These are phyloP conservation scores for Phylloboletellus chloephorus DNA, from an alignment of 1,284 basidiomycete species.

Conservation along the genomic window DNA sequence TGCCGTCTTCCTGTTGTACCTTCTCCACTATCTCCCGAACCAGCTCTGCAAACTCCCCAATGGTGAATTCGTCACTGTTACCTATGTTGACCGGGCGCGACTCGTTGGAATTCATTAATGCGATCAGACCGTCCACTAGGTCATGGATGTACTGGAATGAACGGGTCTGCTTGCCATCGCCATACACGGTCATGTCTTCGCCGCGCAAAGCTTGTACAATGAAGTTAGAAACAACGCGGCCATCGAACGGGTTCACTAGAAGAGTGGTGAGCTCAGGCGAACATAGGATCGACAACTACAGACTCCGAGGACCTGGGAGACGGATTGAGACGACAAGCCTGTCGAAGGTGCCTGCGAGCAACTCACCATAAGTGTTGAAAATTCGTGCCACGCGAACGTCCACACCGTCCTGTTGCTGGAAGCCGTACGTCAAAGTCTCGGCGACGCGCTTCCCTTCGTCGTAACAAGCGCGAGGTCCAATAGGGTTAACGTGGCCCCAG, in stretches of 20 bases:
- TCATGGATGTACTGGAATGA: slow-evolving; percentile 95
- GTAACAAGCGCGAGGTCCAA: slow-evolving; percentile 95
- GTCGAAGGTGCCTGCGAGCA: not conserved
- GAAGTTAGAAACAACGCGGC: slow-evolving; percentile 97
- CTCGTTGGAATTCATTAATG: slow-evolving; percentile 89
- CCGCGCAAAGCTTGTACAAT: slow-evolving; percentile 94
- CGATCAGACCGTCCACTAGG: slow-evolving; percentile 78
- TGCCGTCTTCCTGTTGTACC: slow-evolving; percentile 79
- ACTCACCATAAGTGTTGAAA: slow-evolving; percentile 82
- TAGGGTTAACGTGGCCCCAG: slow-evolving; percentile 98
- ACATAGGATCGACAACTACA: slow-evolving; percentile 16
- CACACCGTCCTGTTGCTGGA: slow-evolving; percentile 89
- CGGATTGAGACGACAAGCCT: not conserved
- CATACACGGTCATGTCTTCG: slow-evolving; percentile 95
- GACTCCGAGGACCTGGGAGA: slow-evolving; percentile 44
- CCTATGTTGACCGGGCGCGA: slow-evolving; percentile 94
- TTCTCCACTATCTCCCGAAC: slow-evolving; percentile 86
- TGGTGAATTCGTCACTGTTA: slow-evolving; percentile 90
- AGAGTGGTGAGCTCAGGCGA: slow-evolving; percentile 11
- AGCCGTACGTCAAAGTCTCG: slow-evolving; percentile 93
- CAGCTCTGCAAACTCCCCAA: slow-evolving; percentile 84
- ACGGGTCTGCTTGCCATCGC: slow-evolving; percentile 92
- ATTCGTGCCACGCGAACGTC: slow-evolving; percentile 95
- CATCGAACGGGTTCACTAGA: slow-evolving; percentile 92
- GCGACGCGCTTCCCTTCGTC: slow-evolving; percentile 97